Base-by-base conservation (phyloP, 2,329 filamentous ascomycete genomes). In the Knoxdaviesia proteae region DNA sequence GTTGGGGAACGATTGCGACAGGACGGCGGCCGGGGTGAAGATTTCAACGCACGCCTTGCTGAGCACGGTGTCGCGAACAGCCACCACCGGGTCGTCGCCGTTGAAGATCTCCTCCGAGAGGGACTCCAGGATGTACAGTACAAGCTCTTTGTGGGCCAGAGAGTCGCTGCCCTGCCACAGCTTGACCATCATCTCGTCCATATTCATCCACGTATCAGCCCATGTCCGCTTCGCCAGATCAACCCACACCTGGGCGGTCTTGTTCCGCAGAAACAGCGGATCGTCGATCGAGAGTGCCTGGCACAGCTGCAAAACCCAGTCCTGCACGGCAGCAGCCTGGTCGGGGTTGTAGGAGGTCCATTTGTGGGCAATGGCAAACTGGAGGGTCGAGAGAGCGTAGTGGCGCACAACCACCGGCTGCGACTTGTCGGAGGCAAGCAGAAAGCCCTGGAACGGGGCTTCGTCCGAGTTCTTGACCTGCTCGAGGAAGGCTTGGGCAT, bases 81-180 rank as follows among this genome's bases (percentile, higher is more conserved):
- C 80, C 9, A 88, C 86, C 5, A 86, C 77, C 2, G 82, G 71
- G 58, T 96, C 90, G 54, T 96, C 90, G 34, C 83, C 77, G 50
- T 81, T 83, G 61, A 96, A 94, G 42, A 94, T 76, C 57, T 96
- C 90, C 51, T 96, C 90, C 3, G 88, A 93, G 34, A 98, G 68
- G 11, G 80, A 87, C 62, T 96, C 90, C 41, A 98, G 68, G 38
- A 96, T 74, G 46, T 80, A 80, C 34, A 98, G 69, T 33, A 94
- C 87, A 44, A 96, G 72, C 55, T 90, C 81, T 59, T 92, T 90
- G 56, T 78, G 72, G 6, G 71, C 70, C 33, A 68, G 60, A 31
- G 71, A 71, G 48, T 74, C 69, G 11, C 67, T 67, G 10, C 69
- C 58, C 56, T 86, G 78, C 90, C 90, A 98, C 20, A 96, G 67